Conservation (phyloP, 208 protist species). For the Strigomonas culicis region DNA sequence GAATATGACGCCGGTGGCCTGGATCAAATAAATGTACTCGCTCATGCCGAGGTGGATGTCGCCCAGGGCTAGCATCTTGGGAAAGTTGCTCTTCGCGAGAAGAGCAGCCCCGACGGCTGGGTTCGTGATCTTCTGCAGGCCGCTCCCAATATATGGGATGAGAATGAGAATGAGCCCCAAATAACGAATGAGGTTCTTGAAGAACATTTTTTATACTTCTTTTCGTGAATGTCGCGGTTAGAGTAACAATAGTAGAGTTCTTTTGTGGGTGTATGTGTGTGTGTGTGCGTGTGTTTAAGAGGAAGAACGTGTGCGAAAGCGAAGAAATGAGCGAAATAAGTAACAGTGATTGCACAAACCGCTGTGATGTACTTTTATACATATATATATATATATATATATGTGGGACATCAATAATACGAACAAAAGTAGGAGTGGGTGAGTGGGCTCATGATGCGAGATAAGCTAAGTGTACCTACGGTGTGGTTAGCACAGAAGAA, state of each 20-base stretch:
- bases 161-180: slow-evolving; percentile 55
- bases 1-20: slow-evolving; percentile 49
- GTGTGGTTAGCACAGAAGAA: neutral
- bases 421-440: no score
- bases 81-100: slow-evolving; percentile 70
- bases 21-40: slow-evolving; percentile 54
- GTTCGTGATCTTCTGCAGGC: slow-evolving; percentile 43
- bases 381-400: neutral
- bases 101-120: slow-evolving; percentile 38
- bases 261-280: no score
- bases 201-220: slow-evolving; percentile 10
- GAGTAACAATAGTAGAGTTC: neutral
- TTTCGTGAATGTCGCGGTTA: neutral
- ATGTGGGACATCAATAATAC: neutral
- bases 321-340: neutral
- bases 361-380: neutral
- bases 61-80: slow-evolving; percentile 29
- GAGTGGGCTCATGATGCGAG: no score
- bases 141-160: slow-evolving; percentile 45
- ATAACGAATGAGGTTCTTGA: slow-evolving; percentile 56
- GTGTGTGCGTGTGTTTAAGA: no score
- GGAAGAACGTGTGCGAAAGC: no score
- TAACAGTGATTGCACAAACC: neutral
- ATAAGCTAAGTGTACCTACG: neutral
- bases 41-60: slow-evolving; percentile 18